These are phyloP conservation scores for Eimeria praecox DNA, from an alignment of 169 alveolate species.

Conservation along the genomic window DNA sequence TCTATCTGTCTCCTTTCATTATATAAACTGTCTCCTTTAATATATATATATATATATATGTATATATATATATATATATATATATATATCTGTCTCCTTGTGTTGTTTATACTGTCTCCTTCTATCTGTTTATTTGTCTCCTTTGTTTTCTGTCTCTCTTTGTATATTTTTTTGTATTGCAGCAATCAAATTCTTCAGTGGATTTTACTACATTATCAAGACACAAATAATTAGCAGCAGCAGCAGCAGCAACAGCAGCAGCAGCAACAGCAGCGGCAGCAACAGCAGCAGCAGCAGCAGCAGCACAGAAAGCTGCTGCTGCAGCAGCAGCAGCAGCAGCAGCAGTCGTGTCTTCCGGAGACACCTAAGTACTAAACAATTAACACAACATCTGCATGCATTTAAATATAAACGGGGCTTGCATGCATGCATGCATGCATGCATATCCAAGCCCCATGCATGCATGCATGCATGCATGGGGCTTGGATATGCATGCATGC, in stretches of 20 bases:
- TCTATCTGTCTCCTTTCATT: neutral
- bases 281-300: conserved; percentile 1
- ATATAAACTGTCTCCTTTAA: neutral
- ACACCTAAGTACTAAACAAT: no score
- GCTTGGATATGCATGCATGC: no score
- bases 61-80: no score
- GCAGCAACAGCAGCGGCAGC: conserved; percentile 19
- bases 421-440: no score
- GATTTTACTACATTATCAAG: conserved; percentile 73
- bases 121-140: neutral
- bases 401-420: no score
- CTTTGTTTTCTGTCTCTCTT: neutral
- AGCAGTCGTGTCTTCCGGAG: neutral
- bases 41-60: no score
- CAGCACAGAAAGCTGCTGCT: neutral
- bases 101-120: no score
- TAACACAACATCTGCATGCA: no score
- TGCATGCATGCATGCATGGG: no score
- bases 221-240: neutral
- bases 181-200: conserved; percentile 76
- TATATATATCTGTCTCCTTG: no score
- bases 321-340: neutral
- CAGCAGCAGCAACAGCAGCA: neutral
- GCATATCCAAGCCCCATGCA: no score
- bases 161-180: neutral